phyloP scores from a whole-genome alignment of 192 early-diverging fungal species.

The Linnemannia hyalina region DNA sequence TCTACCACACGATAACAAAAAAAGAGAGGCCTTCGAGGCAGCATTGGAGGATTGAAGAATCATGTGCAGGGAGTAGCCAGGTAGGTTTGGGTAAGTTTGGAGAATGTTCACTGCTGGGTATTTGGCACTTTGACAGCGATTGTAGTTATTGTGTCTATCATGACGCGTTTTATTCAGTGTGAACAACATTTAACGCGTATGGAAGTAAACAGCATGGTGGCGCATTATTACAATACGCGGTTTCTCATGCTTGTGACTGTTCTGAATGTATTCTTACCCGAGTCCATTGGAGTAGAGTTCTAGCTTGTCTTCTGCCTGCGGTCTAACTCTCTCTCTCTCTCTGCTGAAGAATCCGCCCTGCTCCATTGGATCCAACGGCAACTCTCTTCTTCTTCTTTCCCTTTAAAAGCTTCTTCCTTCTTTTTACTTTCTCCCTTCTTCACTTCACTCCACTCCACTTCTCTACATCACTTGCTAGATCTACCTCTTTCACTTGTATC shows the following conservation, averaged over 20 bases:
- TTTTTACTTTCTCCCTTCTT: too few species aligned
- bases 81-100: background rate
- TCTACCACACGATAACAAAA: background rate
- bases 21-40: background rate
- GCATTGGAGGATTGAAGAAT: background rate
- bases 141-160: too few species aligned
- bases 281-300: too few species aligned
- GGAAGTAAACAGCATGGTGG: too few species aligned
- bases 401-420: background rate
- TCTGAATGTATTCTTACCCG: too few species aligned
- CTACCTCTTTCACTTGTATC: background rate
- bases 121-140: background rate
- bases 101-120: background rate
- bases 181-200: too few species aligned
- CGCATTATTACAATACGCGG: too few species aligned
- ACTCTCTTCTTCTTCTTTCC: background rate
- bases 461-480: background rate
- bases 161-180: too few species aligned
- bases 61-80: background rate
- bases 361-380: constrained; percentile 6
- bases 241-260: too few species aligned
- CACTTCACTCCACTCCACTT: background rate
- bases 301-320: background rate
- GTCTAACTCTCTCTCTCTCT: background rate
- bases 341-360: background rate